Conservation (phyloP, 495 filamentous ascomycete species). For the Podospora bellae-mahoneyi region DNA sequence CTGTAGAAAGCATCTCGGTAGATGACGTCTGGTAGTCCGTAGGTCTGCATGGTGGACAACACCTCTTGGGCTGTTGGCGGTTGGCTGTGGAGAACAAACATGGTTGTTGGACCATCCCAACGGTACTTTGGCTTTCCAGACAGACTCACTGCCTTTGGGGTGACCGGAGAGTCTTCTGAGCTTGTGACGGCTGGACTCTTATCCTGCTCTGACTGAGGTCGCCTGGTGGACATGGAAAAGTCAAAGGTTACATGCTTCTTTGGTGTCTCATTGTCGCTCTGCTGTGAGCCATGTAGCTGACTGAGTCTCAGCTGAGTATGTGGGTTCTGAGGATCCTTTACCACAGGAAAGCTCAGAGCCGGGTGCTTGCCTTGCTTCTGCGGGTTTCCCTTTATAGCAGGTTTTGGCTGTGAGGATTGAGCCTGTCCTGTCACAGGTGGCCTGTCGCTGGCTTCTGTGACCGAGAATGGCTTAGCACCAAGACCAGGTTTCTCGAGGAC, state of each 20-base stretch:
- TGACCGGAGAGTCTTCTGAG: neutral
- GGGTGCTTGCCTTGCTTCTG: slow-evolving; percentile 31
- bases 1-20: slow-evolving; percentile 89
- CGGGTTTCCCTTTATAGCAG: slow-evolving; percentile 17
- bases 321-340: slow-evolving; percentile 72
- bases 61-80: slow-evolving; percentile 43
- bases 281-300: slow-evolving; percentile 55
- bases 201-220: slow-evolving; percentile 5
- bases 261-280: slow-evolving; percentile 32
- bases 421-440: neutral
- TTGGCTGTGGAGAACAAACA: slow-evolving; percentile 28
- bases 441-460: slow-evolving; percentile 5
- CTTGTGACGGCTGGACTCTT: slow-evolving; percentile 9
- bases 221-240: slow-evolving; percentile 18
- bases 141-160: neutral
- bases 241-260: slow-evolving; percentile 44
- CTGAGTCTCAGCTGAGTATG: slow-evolving; percentile 64
- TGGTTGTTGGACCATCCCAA: slow-evolving; percentile 25
- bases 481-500: neutral
- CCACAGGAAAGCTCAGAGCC: slow-evolving; percentile 65
- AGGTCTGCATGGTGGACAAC: slow-evolving; percentile 41
- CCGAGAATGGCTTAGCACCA: neutral
- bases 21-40: slow-evolving; percentile 52
- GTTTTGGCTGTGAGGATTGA: slow-evolving; percentile 26
- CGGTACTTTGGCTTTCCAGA: slow-evolving; percentile 9